Conservation (phyloP, 495 filamentous ascomycete genomes). For the Hypoxylon fuscum region DNA sequence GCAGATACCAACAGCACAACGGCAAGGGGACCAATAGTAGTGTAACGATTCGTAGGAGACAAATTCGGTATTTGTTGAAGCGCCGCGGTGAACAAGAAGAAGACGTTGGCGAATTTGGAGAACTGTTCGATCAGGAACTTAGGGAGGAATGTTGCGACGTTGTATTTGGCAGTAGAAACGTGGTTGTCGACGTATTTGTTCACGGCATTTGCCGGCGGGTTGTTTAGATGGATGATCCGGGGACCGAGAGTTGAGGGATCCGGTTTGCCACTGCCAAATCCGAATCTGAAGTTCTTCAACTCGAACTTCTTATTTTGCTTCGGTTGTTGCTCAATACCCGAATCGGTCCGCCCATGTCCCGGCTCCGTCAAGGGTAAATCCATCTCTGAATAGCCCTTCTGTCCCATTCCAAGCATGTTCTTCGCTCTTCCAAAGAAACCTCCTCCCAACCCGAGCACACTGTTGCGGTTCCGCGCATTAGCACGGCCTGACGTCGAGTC, state of each 20-base stretch:
- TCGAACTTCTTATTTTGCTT: conserved; percentile 67
- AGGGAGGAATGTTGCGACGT: conserved; percentile 90
- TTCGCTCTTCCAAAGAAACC: conserved; percentile 87
- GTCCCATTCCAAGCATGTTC: conserved; percentile 88
- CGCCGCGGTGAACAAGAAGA: conserved; percentile 97
- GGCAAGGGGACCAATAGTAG: conserved; percentile 91
- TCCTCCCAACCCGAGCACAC: conserved; percentile 84
- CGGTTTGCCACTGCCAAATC: conserved; percentile 84
- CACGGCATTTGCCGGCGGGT: conserved; percentile 87
- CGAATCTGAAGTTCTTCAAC: conserved; percentile 86
- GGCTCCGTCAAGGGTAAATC: conserved; percentile 92
- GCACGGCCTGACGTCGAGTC: conserved; percentile 60
- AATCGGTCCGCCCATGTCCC: conserved; percentile 51
- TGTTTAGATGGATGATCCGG: conserved; percentile 95
- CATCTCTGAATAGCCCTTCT: conserved; percentile 93
- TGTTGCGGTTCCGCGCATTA: conserved; percentile 78
- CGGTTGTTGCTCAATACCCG: conserved; percentile 44
- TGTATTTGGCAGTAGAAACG: conserved; percentile 98
- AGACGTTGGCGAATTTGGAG: conserved; percentile 98
- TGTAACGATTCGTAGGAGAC: conserved; percentile 93
- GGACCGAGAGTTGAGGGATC: conserved; percentile 93
- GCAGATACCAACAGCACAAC: conserved; percentile 93
- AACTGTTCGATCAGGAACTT: conserved; percentile 99
- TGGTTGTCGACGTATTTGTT: conserved; percentile 96
- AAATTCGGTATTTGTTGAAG: conserved; percentile 96